Evolutionary conservation across 805 yeast genomes (phyloP), one percentile per base, ranked within the genome.

Genomic region (Sugiyamaella marilandica): DNA sequence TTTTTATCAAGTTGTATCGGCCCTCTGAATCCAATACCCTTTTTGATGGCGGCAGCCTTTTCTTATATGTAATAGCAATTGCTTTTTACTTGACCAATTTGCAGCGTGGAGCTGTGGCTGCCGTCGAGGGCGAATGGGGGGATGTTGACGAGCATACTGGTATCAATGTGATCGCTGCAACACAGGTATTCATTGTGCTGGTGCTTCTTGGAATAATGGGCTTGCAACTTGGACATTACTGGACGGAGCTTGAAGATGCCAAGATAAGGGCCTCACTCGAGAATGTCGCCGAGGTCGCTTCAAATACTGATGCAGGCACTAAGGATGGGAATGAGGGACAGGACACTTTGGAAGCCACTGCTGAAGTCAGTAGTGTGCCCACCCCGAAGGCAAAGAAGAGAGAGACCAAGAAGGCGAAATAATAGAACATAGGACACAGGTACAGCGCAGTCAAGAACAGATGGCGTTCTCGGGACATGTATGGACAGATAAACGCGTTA

Each of bases 141-240:
- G 98, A 92, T 49, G 96, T 94, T 48, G 87, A 87, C 63, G 82
- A 79, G 66, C 76, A 76, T 55, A 87, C 95, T 19, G 98, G 98
- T 31, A 71, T 92, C 63, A 88, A 87, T 59, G 96, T 94, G 37
- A 80, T 94, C 64, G 97, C 94, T 39, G 97, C 98, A 4, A 83
- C 94, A 29, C 84, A 85, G 70, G 78, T 85, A 36, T 84, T 92
- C 75, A 75, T 87, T 59, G 80, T 86, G 8, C 67, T 88, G 50
- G 74, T 86, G 14, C 73, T 91, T 49, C 65, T 81, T 19, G 97
- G 97, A 59, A 86, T 90, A n/a, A 70, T 90, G 41, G 75, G 87
- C 9, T 77, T 94, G 60, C 98, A 94, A 73, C 83, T 80, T 50
- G 97, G 97, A 35, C 78, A 92, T 64, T 88, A 86, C 79, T 92